Percentiles rank a stretch among this genome's conserved stretches.
Conservation (phyloP, 164 flowering plant species). For the Nymphaea colorata region DNA sequence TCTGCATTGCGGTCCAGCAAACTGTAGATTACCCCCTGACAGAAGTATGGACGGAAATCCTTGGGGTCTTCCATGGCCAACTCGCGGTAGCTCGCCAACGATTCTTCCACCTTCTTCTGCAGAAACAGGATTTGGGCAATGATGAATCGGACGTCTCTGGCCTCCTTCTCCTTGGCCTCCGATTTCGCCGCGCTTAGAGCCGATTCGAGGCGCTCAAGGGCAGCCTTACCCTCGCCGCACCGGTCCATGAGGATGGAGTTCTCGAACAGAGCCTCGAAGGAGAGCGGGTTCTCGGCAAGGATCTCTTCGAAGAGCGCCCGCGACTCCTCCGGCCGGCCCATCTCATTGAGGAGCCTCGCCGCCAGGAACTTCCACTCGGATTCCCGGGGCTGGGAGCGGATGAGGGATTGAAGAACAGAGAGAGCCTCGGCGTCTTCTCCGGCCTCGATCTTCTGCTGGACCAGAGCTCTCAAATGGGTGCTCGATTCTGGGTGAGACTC, state of each 20-base stretch:
- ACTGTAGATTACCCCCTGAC: constrained; percentile 66
- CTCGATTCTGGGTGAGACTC: constrained; percentile 39
- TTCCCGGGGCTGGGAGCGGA: constrained; percentile 39
- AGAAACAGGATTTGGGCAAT: constrained; percentile 74
- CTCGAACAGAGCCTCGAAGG: constrained; percentile 69
- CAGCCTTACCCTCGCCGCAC: constrained; percentile 54
- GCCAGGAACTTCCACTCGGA: constrained; percentile 55
- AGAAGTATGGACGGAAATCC: constrained; percentile 69
- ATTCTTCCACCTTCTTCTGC: constrained; percentile 73
- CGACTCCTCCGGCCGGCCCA: constrained; percentile 42
- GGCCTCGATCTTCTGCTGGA: constrained; percentile 48
- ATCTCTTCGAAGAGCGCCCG: constrained; percentile 60
- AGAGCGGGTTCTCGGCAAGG: constrained; percentile 42
- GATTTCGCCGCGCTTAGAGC: constrained; percentile 39
- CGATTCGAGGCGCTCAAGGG: constrained; percentile 37
- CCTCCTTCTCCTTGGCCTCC: constrained; percentile 41
- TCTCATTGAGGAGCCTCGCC: constrained; percentile 50
- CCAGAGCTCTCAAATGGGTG: constrained; percentile 34
- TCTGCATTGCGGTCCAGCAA: constrained; percentile 54
- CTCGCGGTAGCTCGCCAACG: constrained; percentile 50
- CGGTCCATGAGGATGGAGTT: constrained; percentile 69
- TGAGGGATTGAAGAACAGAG: constrained; percentile 29
- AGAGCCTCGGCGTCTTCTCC: constrained; percentile 64
- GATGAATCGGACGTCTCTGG: constrained; percentile 56
- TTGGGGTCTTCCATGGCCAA: constrained; percentile 56